Conservation (phyloP, 805 yeast genomes). For the Clavispora santaluciae region DNA sequence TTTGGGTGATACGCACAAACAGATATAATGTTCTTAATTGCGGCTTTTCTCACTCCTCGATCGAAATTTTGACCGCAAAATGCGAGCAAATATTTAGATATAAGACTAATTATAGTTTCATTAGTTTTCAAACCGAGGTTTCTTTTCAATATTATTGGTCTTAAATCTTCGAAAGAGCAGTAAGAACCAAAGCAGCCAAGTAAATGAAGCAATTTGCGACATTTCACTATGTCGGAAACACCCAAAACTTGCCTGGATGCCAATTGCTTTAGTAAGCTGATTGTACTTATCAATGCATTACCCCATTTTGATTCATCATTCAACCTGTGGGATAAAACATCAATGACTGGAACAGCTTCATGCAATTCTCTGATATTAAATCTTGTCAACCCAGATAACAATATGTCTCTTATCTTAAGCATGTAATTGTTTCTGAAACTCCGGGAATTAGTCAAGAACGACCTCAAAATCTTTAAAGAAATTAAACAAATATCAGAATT, state of each 20-base stretch:
- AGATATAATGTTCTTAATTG: conserved; percentile 53
- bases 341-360: conserved; percentile 70
- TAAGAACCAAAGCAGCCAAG: conserved; percentile 68
- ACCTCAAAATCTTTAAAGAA: conserved; percentile 50
- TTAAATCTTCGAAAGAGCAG: conserved; percentile 53
- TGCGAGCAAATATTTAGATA: conserved; percentile 53
- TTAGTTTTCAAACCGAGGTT: conserved; percentile 40
- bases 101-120: conserved; percentile 54
- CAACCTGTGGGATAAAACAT: conserved; percentile 48
- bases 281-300: conserved; percentile 60
- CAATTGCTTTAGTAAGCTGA: conserved; percentile 42
- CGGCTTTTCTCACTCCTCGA: conserved; percentile 39
- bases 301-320: conserved; percentile 47
- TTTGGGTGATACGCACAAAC: conserved; percentile 62
- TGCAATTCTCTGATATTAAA: conserved; percentile 56
- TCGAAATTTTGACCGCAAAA: conserved; percentile 41
- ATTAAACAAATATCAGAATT: conserved; percentile 41
- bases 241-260: conserved; percentile 8
- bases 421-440: conserved; percentile 50
- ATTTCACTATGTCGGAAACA: conserved; percentile 23
- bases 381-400: conserved; percentile 56
- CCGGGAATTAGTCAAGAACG: conserved; percentile 40
- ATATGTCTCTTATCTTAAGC: conserved; percentile 42
- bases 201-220: conserved; percentile 55
- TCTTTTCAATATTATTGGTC: conserved; percentile 35